Evolutionary conservation across 345 rosid species (phyloP).

Genomic region (Odontarrhena argentea): DNA sequence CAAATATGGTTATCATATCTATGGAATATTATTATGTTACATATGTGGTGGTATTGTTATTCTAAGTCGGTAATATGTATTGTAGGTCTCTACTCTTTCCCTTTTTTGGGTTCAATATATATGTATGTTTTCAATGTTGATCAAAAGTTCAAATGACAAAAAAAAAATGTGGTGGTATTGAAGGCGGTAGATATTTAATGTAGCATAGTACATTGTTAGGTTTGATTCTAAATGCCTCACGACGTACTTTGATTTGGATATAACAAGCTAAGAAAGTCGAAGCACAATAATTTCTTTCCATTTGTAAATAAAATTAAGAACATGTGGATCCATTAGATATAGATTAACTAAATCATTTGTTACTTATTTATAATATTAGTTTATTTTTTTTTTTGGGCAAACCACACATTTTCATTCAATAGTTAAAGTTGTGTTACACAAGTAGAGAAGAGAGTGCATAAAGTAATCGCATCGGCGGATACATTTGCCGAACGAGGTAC

Average conservation of each 20-base stretch:
- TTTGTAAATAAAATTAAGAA: neutral
- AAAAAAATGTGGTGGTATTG: neutral
- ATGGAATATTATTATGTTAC: neutral
- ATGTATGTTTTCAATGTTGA: no score
- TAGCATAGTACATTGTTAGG: conserved; percentile 14
- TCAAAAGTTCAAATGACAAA: no score
- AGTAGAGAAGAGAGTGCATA: no score
- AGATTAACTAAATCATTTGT: neutral
- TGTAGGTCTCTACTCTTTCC: no score
- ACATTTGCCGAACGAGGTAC: no score
- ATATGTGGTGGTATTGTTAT: neutral
- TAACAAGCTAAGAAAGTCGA: neutral
- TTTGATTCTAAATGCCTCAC: neutral
- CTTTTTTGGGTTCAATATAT: no score
- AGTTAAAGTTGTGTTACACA: no score
- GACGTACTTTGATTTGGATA: conserved; percentile 10
- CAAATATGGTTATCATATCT: neutral
- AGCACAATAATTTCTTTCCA: neutral
- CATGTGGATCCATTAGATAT: neutral
- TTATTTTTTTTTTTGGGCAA: no score
- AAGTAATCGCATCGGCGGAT: no score
- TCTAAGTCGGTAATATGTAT: no score
- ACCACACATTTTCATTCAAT: no score
- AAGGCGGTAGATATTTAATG: conserved; percentile 18
- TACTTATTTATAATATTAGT: neutral